phyloP scores from a whole-genome alignment of 345 rosid species.

The Citrus reticulata region DNA sequence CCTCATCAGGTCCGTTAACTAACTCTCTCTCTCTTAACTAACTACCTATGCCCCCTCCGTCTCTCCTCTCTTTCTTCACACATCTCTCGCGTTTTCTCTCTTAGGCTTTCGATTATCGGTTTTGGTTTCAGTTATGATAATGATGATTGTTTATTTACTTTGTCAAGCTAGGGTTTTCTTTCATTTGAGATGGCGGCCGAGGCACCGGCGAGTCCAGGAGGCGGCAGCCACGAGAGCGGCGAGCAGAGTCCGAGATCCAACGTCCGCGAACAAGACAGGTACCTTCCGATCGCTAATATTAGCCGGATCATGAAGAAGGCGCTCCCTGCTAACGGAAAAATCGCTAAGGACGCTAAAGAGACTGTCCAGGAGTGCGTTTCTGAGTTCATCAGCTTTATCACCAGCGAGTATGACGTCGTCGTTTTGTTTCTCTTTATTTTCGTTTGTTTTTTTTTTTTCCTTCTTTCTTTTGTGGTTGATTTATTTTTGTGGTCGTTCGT shows the following conservation, averaged over 20 bases:
- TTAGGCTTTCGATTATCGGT: neutral
- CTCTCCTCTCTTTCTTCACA: neutral
- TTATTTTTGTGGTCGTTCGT: neutral
- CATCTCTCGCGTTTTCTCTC: neutral
- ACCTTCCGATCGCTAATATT: slow-evolving; percentile 88
- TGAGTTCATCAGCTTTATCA: slow-evolving; percentile 93
- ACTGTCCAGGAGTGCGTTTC: slow-evolving; percentile 96
- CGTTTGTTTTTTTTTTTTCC: neutral
- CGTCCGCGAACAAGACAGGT: slow-evolving; percentile 91
- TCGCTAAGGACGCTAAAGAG: slow-evolving; percentile 97
- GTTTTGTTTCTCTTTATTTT: neutral
- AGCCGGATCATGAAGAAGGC: slow-evolving; percentile 94
- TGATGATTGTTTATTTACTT: neutral
- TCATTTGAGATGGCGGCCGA: slow-evolving; percentile 39
- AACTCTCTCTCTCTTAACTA: neutral
- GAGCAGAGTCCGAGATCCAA: slow-evolving; percentile 83
- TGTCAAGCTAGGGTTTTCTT: slow-evolving; percentile 30
- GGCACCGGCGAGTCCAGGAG: slow-evolving; percentile 64
- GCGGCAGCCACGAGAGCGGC: slow-evolving; percentile 81
- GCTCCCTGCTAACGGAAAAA: slow-evolving; percentile 88
- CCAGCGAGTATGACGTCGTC: slow-evolving; percentile 72
- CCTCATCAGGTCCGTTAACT: neutral
- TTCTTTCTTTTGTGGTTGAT: neutral
- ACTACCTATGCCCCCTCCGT: neutral
- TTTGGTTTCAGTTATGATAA: neutral